A percentile compares a stretch with the other conserved stretches of the same genome.
Conservation (phyloP, 495 filamentous ascomycete genomes). For the Oleoguttula mirabilis region DNA sequence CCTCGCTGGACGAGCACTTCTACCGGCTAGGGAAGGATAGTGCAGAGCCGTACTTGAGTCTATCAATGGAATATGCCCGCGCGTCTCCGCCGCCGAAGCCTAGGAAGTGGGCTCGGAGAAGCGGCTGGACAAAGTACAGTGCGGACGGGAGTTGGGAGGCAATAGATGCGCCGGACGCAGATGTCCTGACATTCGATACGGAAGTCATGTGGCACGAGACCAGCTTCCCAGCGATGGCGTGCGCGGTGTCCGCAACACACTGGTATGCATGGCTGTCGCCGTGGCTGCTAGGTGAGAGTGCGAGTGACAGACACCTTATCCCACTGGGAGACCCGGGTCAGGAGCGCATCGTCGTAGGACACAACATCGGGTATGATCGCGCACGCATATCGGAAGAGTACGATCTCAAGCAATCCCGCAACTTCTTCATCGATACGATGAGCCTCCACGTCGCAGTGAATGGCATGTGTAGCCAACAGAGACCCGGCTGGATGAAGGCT, state of each 20-base stretch:
- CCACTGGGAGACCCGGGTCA: slow-evolving; percentile 64
- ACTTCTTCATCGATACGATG: slow-evolving; percentile 94
- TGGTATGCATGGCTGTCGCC: slow-evolving; percentile 99
- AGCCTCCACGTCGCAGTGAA: slow-evolving; percentile 95
- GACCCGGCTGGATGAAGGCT: slow-evolving; percentile 93
- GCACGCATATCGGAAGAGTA: slow-evolving; percentile 88
- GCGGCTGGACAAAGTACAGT: slow-evolving; percentile 92
- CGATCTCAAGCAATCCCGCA: slow-evolving; percentile 63
- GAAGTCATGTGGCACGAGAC: slow-evolving; percentile 94
- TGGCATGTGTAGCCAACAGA: slow-evolving; percentile 94
- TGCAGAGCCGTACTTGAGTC: slow-evolving; percentile 71
- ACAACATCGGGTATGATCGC: slow-evolving; percentile 93
- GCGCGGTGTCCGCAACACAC: slow-evolving; percentile 68
- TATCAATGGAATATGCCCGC: slow-evolving; percentile 60
- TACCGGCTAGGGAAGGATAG: slow-evolving; percentile 77
- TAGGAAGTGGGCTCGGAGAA: slow-evolving; percentile 61
- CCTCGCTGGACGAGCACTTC: slow-evolving; percentile 88
- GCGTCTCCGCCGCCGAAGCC: slow-evolving; percentile 60
- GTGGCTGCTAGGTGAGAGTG: slow-evolving; percentile 76
- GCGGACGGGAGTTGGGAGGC: slow-evolving; percentile 55
- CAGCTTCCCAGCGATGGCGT: slow-evolving; percentile 91
- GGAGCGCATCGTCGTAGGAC: slow-evolving; percentile 71
- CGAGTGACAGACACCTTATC: slow-evolving; percentile 67
- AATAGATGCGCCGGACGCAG: slow-evolving; percentile 64
- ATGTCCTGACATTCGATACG: slow-evolving; percentile 83